Base-by-base conservation (phyloP, 441 rosid genomes). In the Pelargonium fulgidum region DNA sequence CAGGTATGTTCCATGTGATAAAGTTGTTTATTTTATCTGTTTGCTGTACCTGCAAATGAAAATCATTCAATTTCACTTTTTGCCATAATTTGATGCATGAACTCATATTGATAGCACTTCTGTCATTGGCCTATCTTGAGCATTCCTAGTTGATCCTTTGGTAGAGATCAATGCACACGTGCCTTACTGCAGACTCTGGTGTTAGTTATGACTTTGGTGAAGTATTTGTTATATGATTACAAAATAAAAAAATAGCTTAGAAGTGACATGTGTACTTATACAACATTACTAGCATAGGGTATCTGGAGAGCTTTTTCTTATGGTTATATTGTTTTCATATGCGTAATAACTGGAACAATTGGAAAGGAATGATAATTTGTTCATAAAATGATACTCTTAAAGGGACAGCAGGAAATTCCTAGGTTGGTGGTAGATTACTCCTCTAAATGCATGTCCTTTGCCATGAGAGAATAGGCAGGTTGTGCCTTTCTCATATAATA, bases 1-100 rank as follows among this genome's bases (percentile, higher is more conserved):
- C 75, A 79, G 96, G 99, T 90, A 84, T 68, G 82, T 41, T 70
- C 70, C 70, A 75, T 70, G 50, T 68, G 17, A 66, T 68, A 41
- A 22, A 73, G 65, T 41, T 63, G 44, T 73, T 61, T 81, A 67
- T 67, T 65, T 50, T 44, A 16, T 8, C 33, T 26, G 45, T 61
- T 66, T 65, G 16, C 62, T 78, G 58, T 65, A 64, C 50, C 29
- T 48, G 29, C 62, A 64, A 69, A 44, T 68, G 45, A 70, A 45
- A 63, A 52, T 65, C 42, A 13, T 68, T 45, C 17, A 9, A 72
- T 39, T 61, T 14, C 64, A 58, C 54, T 22, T 36, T 24, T 39
- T 39, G 6, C 42, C 42, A 7, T 39, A 6, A 39, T 39, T 39
- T 39, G 42, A 39, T 39, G 42, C 42, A 36, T 39, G 42, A 39